Base-by-base conservation (phyloP, 305 asterid species). In the Fraxinus xanthoxyloides region DNA sequence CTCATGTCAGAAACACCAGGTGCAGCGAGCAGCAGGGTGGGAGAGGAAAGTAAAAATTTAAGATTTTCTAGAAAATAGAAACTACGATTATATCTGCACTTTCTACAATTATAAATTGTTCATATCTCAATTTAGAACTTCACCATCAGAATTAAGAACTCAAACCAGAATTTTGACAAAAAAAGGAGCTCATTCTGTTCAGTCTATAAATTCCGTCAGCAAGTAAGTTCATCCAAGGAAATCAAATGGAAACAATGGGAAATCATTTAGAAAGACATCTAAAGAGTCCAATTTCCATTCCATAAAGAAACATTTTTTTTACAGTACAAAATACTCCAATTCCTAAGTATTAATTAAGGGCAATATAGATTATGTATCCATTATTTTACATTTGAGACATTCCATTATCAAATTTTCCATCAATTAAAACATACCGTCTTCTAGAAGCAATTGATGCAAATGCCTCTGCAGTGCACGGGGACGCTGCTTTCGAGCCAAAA, bases 401-500 rank as follows among this genome's bases (percentile, higher is more conserved):
- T 61, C 72, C 72, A 24, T 63, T 63, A 63, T 30, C 32, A 9
- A 8, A 23, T 5, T 8, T 24, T 24, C 72, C n/a, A 63, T 63
- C 34, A 63, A 63, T 26, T 26, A 63, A 63, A 63, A 10, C 72
- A 8, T 63, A 63, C 98, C 99, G 92, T 90, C 89, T 79, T 84
- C 85, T 43, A 75, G 87, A 84, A 92, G 81, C 81, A 92, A 82
- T 78, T 87, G 69, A 87, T 77, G 89, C 80, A 94, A 77, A 87
- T 89, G 97, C 59, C 84, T 81, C 89, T 84, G 84, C 85, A 95
- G 77, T 4, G 89, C 94, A 76, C 90, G 92, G 36, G 75, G 72
- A 77, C 93, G 77, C 83, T 83, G 86, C 79, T 85, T 92, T 32
- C 79, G 83, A 61, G 97, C 97, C 90, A 95, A 87, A 28, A 88